Evolutionary conservation across 2,329 filamentous ascomycete genomes (phyloP).

Genomic region (Claviceps sp.): DNA sequence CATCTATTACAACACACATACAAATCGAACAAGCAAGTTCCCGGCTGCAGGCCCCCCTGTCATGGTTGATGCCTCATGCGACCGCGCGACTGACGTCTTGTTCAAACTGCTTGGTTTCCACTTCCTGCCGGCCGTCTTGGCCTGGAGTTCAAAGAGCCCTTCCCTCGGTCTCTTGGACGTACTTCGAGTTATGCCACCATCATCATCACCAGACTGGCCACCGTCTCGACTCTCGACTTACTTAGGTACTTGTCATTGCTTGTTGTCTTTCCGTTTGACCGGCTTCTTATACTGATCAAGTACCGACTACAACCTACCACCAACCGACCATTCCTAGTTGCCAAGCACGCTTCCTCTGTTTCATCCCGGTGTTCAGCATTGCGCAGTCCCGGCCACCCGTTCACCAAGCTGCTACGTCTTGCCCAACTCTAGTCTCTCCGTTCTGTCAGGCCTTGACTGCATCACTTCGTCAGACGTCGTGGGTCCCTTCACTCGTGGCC

Average conservation of each 20-base stretch:
- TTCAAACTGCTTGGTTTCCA: constrained; percentile 2
- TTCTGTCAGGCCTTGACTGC: neutral
- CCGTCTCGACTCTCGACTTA: neutral
- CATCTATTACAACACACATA: neutral
- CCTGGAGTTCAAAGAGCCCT: neutral
- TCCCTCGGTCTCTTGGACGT: neutral
- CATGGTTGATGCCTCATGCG: constrained; percentile 8
- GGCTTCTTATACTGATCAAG: neutral
- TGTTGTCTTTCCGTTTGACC: neutral
- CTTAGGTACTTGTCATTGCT: neutral
- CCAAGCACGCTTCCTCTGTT: neutral
- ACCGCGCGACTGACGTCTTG: constrained; percentile 6
- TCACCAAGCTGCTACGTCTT: neutral
- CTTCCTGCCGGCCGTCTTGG: neutral
- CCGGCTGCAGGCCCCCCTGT: constrained; percentile 15
- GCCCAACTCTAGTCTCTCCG: neutral
- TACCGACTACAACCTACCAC: neutral
- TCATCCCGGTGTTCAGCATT: constrained; percentile 11
- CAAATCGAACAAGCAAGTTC: constrained; percentile 13
- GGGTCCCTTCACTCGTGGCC: constrained; percentile 18
- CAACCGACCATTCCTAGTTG: neutral
- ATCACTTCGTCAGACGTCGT: constrained; percentile 13
- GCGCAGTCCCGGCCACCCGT: constrained; percentile 11
- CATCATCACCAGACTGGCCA: neutral
- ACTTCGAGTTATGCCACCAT: neutral